Base-by-base conservation (phyloP, 1,284 basidiomycete species). In the Trametes hirsuta region DNA sequence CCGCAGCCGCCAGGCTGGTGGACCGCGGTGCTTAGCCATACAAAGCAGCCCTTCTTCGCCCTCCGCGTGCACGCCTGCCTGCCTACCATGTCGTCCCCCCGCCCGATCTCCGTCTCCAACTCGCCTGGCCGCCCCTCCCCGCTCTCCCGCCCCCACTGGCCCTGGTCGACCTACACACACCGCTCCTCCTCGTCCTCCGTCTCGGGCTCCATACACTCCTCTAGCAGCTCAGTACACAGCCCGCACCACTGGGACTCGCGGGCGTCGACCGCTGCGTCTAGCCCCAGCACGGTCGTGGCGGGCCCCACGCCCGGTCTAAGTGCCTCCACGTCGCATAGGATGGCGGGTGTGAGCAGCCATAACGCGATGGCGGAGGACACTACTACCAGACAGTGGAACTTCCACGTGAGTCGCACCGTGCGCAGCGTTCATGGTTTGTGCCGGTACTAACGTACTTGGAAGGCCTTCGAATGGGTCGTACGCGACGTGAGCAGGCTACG, bases 381-480 rank as follows among this genome's bases (percentile, higher is more conserved):
- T 50, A 77, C 78, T 8, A 84, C 78, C 6, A 84, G 82, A 48
- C 85, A 87, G 62, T 88, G 86, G 86, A 78, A 82, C 6, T 86
- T 86, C 65, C 81, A 79, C 66, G 86, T 84, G 67, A 67, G 79
- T 73, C 34, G 35, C 37, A n/a, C 15, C 24, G 11, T 3, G 15
- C 4, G 15, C 2, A 15, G 34, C 36, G 18, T 52, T 35, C 41
- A 44, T 44, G 25, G 24, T 10, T 54, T 10, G 24, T 30, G 21
- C 42, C 50, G 61, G n/a, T 10, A 21, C 22, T 8, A 45, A 22
- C n/a, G 1, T 30, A 1, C 8, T 61, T 41, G 11, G 12, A 56
- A 88, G 86, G 86, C 86, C 1, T 86, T 88, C 62, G 86, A 88
- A 71, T 88, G 86, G 86, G 73, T 79, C 9, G 77, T 88, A n/a